Base-by-base conservation (phyloP, 2,329 filamentous ascomycete genomes). In the Chaetothyriales sp. region DNA sequence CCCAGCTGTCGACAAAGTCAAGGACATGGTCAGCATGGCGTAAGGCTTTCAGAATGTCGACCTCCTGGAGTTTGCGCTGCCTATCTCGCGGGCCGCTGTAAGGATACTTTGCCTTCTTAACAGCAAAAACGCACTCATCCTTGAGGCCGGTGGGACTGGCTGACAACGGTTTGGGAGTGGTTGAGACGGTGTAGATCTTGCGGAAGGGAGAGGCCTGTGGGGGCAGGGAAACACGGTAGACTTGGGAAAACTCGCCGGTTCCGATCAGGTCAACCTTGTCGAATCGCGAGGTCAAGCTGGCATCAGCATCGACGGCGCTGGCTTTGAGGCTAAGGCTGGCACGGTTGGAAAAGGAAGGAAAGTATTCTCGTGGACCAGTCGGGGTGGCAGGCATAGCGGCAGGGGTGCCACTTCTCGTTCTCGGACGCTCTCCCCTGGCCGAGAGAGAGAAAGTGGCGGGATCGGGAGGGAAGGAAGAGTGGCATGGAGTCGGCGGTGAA, bases 171-270 rank as follows among this genome's bases (percentile, higher is more conserved):
- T 72, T 66, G 49, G 66, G 67, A 1, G 68, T 71, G 1, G 76
- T 71, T 1, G 74, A 49, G 53, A 70, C 50, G 59, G 71, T 61
- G 65, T 71, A 66, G 60, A 73, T 59, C 58, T 67, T 62, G 52
- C 67, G 60, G 57, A 68, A 62, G 39, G 67, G 60, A 55, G 65
- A 63, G 7, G 59, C 52, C 39, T 66, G 62, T 10, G 65, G 58
- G 53, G 70, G 58, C 54, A 68, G 58, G 12, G 79, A 79, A 3
- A 95, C 89, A 36, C 83, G 80, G 65, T 87, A 98, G 0, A 98
- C 92, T 51, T 84, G 79, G 0, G 92, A 96, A 63, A 98, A 98
- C 64, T 95, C 90, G 52, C 92, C 92, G 53, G 82, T 82, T 46
- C 90, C 90, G 57, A 90, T 77, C 53, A 82, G 75, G 59, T 87